Evolutionary conservation across 2,329 filamentous ascomycete genomes (phyloP), one percentile per base, ranked within the genome.

Genomic region (Fusarium cicatricum): DNA sequence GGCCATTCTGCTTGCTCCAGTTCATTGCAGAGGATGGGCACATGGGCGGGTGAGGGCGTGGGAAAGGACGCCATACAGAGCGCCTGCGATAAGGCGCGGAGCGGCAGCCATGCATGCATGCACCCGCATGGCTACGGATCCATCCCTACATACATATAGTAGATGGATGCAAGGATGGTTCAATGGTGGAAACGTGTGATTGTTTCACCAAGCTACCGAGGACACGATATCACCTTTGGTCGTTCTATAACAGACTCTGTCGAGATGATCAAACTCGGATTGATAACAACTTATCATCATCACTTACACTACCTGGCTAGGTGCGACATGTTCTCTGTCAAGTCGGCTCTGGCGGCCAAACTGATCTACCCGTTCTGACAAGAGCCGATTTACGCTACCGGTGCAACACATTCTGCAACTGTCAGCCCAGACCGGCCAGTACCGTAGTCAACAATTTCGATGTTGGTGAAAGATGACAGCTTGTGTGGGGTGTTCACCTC

Each of bases 371-470:
- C 41, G 34, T 36, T 36, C 33, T 31, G 29, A 62, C 15, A 23
- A 58, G 31, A 19, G 23, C 17, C 45, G 36, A 36, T 26, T 52
- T 55, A 48, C 46, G 45, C 38, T 52, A 68, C 55, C 63, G 48
- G 56, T 54, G 50, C 46, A 43, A 40, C 46, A 29, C 42, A 45
- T 55, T 64, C 56, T 62, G 64, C 56, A 60, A 62, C 55, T 60
- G 58, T 68, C 61, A 62, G 58, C 58, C 60, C 66, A 66, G 60
- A 54, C 51, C 54, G 58, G 54, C 53, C 58, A 55, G 50, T 57
- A 33, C 55, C 58, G 55, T 50, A 50, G 31, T 45, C 46, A 49
- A 40, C 37, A 19, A 41, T 49, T 37, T 53, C 39, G 45, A 48
- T 43, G 49, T 44, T 34, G 41, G n/a, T 11, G 11, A 37, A 29